These are phyloP conservation scores for Dillenia suffruticosa DNA, from an alignment of 164 flowering plant genomes.

Conservation along the genomic window DNA sequence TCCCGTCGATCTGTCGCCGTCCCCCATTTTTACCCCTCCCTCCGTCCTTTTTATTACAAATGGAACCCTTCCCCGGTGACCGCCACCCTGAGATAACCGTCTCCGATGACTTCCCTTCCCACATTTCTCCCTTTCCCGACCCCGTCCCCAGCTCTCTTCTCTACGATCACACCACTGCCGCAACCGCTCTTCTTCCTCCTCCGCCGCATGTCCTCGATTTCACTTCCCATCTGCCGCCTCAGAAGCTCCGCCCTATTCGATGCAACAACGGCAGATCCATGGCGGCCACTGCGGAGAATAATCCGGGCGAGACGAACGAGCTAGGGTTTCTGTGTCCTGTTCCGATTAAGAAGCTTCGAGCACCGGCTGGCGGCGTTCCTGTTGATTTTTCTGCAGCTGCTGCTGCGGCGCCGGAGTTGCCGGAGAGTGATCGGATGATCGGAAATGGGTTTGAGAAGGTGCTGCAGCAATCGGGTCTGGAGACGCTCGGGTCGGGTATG, in stretches of 20 bases:
- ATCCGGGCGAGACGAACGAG: neutral
- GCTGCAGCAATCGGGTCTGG: too few species aligned
- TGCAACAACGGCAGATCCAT: constrained; percentile 14
- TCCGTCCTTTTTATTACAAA: constrained; percentile 7
- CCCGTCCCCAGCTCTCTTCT: constrained; percentile 4
- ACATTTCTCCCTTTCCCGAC: constrained; percentile 24
- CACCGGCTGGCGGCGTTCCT: neutral
- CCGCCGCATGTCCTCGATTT: neutral
- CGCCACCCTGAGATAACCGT: constrained; percentile 14
- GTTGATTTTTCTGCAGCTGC: constrained; percentile 3
- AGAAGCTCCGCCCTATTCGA: constrained; percentile 57
- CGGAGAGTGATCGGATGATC: too few species aligned
- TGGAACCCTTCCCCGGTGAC: neutral
- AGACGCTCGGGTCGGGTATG: too few species aligned
- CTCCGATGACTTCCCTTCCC: constrained; percentile 20
- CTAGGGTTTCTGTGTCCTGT: too few species aligned
- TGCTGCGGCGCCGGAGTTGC: neutral
- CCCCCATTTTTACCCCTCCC: constrained; percentile 3
- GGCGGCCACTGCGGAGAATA: constrained; percentile 3
- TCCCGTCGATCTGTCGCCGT: neutral
- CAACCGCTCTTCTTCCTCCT: neutral
- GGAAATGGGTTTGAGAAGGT: too few species aligned
- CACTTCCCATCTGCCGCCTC: constrained; percentile 22
- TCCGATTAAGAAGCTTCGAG: too few species aligned
- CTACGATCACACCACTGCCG: constrained; percentile 9